Evolutionary conservation across 371 early-diverging fungal species (phyloP).

Genomic region (Zancudomyces culisetae): DNA sequence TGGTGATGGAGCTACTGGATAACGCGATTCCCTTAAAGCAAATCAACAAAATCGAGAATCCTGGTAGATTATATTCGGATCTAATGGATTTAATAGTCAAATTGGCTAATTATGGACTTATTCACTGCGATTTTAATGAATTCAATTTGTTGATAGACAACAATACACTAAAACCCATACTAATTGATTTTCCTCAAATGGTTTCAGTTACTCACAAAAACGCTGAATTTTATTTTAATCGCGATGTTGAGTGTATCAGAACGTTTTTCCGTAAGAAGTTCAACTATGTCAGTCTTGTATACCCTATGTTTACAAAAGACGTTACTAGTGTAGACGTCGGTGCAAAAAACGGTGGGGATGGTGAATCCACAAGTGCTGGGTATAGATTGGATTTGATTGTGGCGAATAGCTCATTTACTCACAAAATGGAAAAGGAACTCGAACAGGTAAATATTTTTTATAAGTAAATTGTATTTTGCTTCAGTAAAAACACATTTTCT

Average conservation of each 20-base stretch:
- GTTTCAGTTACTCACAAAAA: constrained; percentile 85
- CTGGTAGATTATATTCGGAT: constrained; percentile 77
- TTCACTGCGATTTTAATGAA: constrained; percentile 99
- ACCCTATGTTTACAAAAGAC: constrained; percentile 73
- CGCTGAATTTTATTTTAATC: constrained; percentile 94
- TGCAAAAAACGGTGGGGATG: too few species aligned
- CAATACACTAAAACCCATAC: constrained; percentile 54
- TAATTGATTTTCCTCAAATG: constrained; percentile 99
- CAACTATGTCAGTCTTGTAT: constrained; percentile 70
- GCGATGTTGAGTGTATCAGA: constrained; percentile 96
- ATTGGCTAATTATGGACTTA: constrained; percentile 87
- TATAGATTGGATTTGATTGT: too few species aligned
- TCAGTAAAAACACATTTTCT: too few species aligned
- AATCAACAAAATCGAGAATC: constrained; percentile 61
- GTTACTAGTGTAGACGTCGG: too few species aligned
- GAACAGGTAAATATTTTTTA: too few species aligned
- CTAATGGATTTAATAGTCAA: constrained; percentile 91
- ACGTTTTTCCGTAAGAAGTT: constrained; percentile 80
- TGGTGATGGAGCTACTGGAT: constrained; percentile 94
- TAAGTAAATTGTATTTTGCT: too few species aligned
- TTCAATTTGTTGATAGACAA: constrained; percentile 92
- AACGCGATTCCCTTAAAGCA: constrained; percentile 83
- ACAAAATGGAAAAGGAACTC: too few species aligned
- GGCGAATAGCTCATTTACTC: too few species aligned
- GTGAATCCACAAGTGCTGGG: too few species aligned